These are phyloP conservation scores for Ophiosphaerella korrae DNA, from an alignment of 2,329 filamentous ascomycete genomes.

Conservation along the genomic window DNA sequence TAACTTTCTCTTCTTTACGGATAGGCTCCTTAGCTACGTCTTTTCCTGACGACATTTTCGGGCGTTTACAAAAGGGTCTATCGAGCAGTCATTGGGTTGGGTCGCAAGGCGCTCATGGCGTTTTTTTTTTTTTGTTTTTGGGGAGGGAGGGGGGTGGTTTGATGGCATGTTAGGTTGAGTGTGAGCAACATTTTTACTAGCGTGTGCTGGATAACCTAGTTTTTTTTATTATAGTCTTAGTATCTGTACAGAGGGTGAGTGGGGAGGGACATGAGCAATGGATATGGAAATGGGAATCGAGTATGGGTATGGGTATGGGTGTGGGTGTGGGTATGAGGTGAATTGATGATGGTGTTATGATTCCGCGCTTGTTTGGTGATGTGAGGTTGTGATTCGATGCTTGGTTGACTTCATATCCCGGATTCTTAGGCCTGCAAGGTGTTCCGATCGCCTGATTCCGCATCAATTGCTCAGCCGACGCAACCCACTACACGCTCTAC, in stretches of 20 bases:
- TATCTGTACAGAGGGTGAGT: neutral
- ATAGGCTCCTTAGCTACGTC: neutral
- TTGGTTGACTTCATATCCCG: no score
- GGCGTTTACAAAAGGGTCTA: constrained; percentile 2
- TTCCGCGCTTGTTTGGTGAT: no score
- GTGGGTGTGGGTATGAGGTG: no score
- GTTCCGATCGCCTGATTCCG: no score
- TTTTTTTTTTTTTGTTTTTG: neutral
- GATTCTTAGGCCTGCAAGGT: no score
- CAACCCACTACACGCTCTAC: neutral
- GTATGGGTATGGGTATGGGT: no score
- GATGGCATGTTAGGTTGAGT: no score
- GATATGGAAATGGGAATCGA: neutral
- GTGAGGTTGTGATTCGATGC: no score
- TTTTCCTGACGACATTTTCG: neutral
- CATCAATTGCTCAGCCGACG: constrained; percentile 3
- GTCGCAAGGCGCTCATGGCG: constrained; percentile 2
- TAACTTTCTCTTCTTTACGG: neutral
- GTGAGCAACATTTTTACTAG: no score
- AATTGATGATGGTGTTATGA: no score
- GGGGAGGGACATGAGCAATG: neutral
- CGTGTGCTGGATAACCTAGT: no score
- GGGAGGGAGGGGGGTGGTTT: no score
- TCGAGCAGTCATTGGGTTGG: neutral
- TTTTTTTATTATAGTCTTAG: neutral